Base-by-base conservation (phyloP, 2,329 filamentous ascomycete species). In the Fusarium neocosmosporiellum region DNA sequence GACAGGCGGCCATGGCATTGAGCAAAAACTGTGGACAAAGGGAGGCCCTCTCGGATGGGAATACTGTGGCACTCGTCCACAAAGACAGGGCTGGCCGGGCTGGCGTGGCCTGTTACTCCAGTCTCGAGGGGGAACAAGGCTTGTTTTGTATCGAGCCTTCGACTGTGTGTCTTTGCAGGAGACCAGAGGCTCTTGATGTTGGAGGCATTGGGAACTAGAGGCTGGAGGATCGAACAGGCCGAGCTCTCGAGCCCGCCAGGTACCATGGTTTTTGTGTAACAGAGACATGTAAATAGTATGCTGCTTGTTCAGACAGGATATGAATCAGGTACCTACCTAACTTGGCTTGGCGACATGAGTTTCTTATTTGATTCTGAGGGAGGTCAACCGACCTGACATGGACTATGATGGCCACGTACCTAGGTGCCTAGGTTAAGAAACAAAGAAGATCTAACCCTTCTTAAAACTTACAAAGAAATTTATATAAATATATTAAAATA, bases 171-270 rank as follows among this genome's bases (percentile, higher is more conserved):
- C 50, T 54, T 33, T 64, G 36, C 65, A 57, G 64, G 55, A 54
- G 63, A 61, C 36, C 57, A 58, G 70, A 53, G 39, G 65, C n/a
- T 60, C 41, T 71, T 34, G 59, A 60, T 63, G 48, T 53, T 36
- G 67, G 24, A 68, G 62, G 67, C 59, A 69, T 55, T 46, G 61
- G 50, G 63, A 48, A 69, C 67, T 77, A 77, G 75, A 77, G 66
- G 71, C 65, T 73, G 74, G 69, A 74, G 64, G 70, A 65, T 69
- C 65, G 62, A 69, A 43, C 60, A 64, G 63, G 57, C 57, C 10
- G 54, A 71, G 62, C 58, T 69, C 61, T 69, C 46, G 50, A 73
- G 60, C 63, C 69, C 54, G 60, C 62, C 34, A 54, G 48, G 70
- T 57, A 46, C 46, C 27, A 31, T 50, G 46, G 50, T 54, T 50